phyloP scores from a whole-genome alignment of 129 eudicot species.

The Scalesia atractyloides region DNA sequence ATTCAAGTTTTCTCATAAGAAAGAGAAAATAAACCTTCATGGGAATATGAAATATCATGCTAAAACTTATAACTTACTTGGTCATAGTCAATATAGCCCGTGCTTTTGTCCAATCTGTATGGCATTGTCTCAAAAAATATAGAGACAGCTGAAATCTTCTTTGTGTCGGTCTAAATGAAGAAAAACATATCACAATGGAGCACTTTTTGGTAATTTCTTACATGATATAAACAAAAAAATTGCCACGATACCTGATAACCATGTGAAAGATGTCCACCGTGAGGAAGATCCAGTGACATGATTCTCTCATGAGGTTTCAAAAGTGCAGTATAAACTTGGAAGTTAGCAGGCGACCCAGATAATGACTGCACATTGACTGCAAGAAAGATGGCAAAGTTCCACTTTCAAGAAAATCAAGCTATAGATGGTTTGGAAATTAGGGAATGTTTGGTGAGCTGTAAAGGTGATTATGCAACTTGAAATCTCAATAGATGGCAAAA shows the following conservation, averaged over 20 bases:
- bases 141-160: conserved; percentile 91
- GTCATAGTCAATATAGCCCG: conserved; percentile 91
- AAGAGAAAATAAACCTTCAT: neutral
- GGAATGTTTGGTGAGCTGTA: neutral
- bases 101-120: conserved; percentile 79
- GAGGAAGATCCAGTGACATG: conserved; percentile 99
- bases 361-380: conserved; percentile 92
- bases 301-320: conserved; percentile 94
- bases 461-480: neutral
- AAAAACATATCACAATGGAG: conserved; percentile 14
- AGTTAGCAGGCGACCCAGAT: conserved; percentile 92
- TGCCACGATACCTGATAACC: conserved; percentile 72
- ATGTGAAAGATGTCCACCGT: conserved; percentile 98
- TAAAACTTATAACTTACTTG: conserved; percentile 53
- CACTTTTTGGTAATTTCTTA: neutral
- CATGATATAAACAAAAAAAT: neutral
- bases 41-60: conserved; percentile 2
- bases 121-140: conserved; percentile 97
- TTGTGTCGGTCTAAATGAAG: conserved; percentile 77
- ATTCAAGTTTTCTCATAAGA: conserved; percentile 5
- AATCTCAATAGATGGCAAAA: neutral
- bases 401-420: neutral
- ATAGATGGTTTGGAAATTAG: neutral
- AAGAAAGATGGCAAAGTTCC: conserved; percentile 27
- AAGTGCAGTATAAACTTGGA: conserved; percentile 87